Evolutionary conservation across 1,139 yeast genomes (phyloP).

Genomic region (Kazachstania sp.): DNA sequence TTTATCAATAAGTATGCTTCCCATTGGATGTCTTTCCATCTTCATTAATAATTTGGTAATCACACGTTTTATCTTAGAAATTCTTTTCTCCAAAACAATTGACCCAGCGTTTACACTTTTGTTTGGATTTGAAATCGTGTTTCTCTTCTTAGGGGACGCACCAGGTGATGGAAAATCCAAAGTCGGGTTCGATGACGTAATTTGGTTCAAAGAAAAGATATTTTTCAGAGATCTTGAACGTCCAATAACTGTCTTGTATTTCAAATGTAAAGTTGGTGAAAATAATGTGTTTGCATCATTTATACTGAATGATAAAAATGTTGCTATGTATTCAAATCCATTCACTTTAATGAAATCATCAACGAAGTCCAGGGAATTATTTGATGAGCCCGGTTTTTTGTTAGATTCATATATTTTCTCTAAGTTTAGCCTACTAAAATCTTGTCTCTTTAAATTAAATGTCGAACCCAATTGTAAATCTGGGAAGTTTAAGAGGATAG

Average conservation of each 20-base stretch:
- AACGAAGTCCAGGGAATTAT: not conserved
- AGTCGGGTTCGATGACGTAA: not conserved
- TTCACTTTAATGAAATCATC: slow-evolving; percentile 4
- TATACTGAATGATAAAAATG: slow-evolving; percentile 1
- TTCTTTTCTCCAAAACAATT: slow-evolving; percentile 8
- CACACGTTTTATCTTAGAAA: slow-evolving; percentile 10
- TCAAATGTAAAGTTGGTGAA: not conserved
- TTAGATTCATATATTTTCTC: not conserved
- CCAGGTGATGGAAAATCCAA: not conserved
- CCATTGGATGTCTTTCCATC: slow-evolving; percentile 18
- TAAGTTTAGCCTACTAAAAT: slow-evolving; percentile 6
- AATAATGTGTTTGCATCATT: not conserved
- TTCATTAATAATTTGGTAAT: slow-evolving; percentile 11
- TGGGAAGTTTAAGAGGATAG: slow-evolving; percentile 21
- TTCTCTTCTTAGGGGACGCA: not conserved
- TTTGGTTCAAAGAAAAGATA: slow-evolving; percentile 4
- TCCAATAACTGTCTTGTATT: not conserved
- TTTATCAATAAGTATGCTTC: slow-evolving; percentile 10
- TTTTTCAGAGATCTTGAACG: slow-evolving; percentile 7
- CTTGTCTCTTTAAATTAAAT: slow-evolving; percentile 8
- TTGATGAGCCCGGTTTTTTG: not conserved
- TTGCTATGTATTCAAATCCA: slow-evolving; percentile 3
- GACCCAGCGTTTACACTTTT: slow-evolving; percentile 14
- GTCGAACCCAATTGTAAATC: slow-evolving; percentile 8
- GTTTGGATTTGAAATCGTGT: not conserved